Evolutionary conservation across 2,329 filamentous ascomycete genomes (phyloP).

Genomic region (Fusarium annulatum): DNA sequence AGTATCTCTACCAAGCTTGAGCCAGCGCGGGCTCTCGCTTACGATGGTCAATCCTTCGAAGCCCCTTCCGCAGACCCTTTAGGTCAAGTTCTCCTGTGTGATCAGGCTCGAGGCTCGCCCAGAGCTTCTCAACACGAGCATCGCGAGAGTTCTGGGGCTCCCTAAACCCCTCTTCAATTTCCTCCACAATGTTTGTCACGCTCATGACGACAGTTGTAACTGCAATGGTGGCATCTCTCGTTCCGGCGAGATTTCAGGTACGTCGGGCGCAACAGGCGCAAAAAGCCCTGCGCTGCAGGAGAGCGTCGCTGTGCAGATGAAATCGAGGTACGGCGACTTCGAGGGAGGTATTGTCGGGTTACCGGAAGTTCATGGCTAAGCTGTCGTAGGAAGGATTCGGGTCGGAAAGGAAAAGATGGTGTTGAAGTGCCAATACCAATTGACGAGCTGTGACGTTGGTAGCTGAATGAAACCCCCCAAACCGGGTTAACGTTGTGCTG

Average conservation of each 20-base stretch:
- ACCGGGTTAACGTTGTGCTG: conserved; percentile 29
- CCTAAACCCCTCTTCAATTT: conserved; percentile 72
- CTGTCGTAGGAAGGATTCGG: conserved; percentile 5
- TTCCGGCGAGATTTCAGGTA: conserved; percentile 30
- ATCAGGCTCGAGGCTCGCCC: conserved; percentile 82
- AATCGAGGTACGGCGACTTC: conserved; percentile 13
- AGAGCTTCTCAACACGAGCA: conserved; percentile 83
- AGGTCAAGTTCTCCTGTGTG: conserved; percentile 84
- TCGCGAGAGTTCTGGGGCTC: conserved; percentile 84
- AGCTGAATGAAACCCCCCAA: conserved; percentile 33
- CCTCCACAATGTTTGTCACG: conserved; percentile 61
- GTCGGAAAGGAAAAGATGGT: conserved; percentile 25
- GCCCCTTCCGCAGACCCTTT: conserved; percentile 83
- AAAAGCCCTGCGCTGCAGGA: conserved; percentile 21
- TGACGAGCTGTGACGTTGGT: conserved; percentile 40
- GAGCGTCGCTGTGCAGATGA: conserved; percentile 7
- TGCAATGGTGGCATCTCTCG: conserved; percentile 50
- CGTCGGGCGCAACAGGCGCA: conserved; percentile 24
- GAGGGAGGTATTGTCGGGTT: conserved; percentile 17
- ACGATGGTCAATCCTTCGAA: conserved; percentile 94
- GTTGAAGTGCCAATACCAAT: conserved; percentile 36
- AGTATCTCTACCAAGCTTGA: conserved; percentile 33
- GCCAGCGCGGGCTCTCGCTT: conserved; percentile 45
- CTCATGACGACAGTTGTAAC: conserved; percentile 48
- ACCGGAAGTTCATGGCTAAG: conserved; percentile 40